Evolutionary conservation across 495 filamentous ascomycete species (phyloP), one percentile per base, ranked within the genome.

Genomic region (Tuber umbilicatum): DNA sequence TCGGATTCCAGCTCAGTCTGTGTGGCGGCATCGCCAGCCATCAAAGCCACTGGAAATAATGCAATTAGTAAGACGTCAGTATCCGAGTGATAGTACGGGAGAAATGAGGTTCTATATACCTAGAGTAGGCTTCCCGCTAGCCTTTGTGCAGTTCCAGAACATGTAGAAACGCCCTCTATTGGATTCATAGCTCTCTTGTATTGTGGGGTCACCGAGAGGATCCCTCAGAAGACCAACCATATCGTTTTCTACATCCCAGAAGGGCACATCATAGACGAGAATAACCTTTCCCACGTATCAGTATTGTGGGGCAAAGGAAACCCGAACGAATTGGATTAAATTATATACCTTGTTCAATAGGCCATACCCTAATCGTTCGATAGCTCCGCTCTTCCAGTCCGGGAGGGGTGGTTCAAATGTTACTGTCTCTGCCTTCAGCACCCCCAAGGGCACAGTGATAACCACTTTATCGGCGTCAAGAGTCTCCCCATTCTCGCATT

Each of bases 11-110:
- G 85, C 84, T 99, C 95, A 1, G 93, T 91, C 76, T 97, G 89
- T 75, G 91, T 90, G 40, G 94, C 96, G n/a, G 95, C 91, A 80
- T 98, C 92, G 31, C 95, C 95, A 64, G 94, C 93, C 96, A 99
- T 97, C 43, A 99, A 88, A 27, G 93, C 96, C 68, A 97, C 88
- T 80, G 38, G 60, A 64, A 64, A 55, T 41, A 35, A 10, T 38
- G n/a, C n/a, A 21, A 31, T 81, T 80, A 74, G 72, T 41, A 40
- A 43, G n/a, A 64, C 74, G 40, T 74, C 43, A 47, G 19, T 16
- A 31, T 35, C 55, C 35, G 27, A 41, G 40, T 55, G 31, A 40
- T 69, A 39, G 60, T 64, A 75, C 45, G 64, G 40, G 17, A 42
- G 12, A 64, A 37, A 10, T 6, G 14, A 31, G 35, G 40, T 19